phyloP scores from a whole-genome alignment of 441 rosid genomes.

The Raphanus hybrid region DNA sequence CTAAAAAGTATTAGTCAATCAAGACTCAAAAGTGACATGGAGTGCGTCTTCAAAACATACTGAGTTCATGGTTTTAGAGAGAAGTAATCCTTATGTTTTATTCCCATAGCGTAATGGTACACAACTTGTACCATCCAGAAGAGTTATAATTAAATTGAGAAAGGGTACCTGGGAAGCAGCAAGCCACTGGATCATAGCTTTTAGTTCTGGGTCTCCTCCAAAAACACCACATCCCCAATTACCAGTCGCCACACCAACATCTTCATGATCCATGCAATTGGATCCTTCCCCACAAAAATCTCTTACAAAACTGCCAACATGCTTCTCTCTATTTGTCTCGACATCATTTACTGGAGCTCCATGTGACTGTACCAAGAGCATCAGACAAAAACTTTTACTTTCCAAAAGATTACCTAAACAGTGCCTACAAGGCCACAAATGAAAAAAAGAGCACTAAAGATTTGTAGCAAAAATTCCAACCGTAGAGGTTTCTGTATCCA shows the following conservation, averaged over 20 bases:
- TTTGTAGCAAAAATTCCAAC: constrained; percentile 26
- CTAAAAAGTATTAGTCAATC: constrained; percentile 11
- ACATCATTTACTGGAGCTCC: constrained; percentile 46
- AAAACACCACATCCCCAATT: constrained; percentile 99
- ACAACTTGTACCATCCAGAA: constrained; percentile 10
- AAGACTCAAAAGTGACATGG: constrained; percentile 3
- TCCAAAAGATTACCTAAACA: constrained; percentile 2
- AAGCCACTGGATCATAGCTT: constrained; percentile 91
- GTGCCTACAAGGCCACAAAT: neutral
- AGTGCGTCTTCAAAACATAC: neutral
- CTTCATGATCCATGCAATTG: constrained; percentile 44
- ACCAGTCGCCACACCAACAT: constrained; percentile 78
- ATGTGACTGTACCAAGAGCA: constrained; percentile 42
- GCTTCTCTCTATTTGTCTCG: constrained; percentile 45
- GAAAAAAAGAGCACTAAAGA: constrained; percentile 11
- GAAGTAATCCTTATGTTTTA: neutral
- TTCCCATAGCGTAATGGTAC: neutral
- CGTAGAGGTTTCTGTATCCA: constrained; percentile 29
- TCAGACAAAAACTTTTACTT: constrained; percentile 3
- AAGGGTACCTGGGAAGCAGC: constrained; percentile 89
- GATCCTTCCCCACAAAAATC: constrained; percentile 31
- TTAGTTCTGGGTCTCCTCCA: constrained; percentile 94
- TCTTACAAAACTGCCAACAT: constrained; percentile 23
- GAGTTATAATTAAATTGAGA: constrained; percentile 16
- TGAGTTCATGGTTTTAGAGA: neutral